Evolutionary conservation across 306 rosid species (phyloP).

Genomic region (Canavalia ensiformis): DNA sequence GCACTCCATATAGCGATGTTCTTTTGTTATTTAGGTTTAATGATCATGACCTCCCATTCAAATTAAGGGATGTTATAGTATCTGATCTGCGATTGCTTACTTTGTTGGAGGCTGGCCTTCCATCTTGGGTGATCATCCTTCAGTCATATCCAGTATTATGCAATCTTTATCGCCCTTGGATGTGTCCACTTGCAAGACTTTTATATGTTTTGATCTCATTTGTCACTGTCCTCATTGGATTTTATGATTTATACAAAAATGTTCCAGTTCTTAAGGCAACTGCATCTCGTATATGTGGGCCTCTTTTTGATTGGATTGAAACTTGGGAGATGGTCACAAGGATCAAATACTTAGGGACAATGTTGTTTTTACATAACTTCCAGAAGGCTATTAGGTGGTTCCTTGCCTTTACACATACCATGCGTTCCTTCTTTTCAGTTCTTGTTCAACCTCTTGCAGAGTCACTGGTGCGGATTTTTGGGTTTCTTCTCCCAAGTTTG

Average conservation of each 20-base stretch:
- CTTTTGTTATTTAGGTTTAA: conserved; percentile 79
- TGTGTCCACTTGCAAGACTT: conserved; percentile 92
- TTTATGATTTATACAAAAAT: conserved; percentile 93
- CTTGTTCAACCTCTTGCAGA: conserved; percentile 76
- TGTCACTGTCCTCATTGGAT: conserved; percentile 93
- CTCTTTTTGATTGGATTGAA: conserved; percentile 96
- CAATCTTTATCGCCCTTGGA: conserved; percentile 98
- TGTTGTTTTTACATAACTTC: conserved; percentile 90
- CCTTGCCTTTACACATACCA: conserved; percentile 65
- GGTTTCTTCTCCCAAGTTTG: conserved; percentile 75
- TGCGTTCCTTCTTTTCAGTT: conserved; percentile 71
- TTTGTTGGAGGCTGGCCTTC: conserved; percentile 96
- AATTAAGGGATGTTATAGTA: conserved; percentile 70
- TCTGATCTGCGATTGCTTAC: conserved; percentile 90
- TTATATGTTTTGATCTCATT: conserved; percentile 80
- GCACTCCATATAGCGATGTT: conserved; percentile 77
- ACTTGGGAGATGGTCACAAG: conserved; percentile 97
- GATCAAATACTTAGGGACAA: conserved; percentile 94
- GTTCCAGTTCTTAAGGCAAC: conserved; percentile 96
- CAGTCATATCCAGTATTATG: conserved; percentile 95
- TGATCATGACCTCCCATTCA: conserved; percentile 88
- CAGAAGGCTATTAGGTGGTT: conserved; percentile 87
- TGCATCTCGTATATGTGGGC: conserved; percentile 90
- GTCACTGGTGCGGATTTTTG: conserved; percentile 65
- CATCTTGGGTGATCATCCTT: conserved; percentile 95